Percentiles rank a stretch among this genome's conserved stretches.
Conservation (phyloP, 2,329 filamentous ascomycete species). For the Tolypocladium album region DNA sequence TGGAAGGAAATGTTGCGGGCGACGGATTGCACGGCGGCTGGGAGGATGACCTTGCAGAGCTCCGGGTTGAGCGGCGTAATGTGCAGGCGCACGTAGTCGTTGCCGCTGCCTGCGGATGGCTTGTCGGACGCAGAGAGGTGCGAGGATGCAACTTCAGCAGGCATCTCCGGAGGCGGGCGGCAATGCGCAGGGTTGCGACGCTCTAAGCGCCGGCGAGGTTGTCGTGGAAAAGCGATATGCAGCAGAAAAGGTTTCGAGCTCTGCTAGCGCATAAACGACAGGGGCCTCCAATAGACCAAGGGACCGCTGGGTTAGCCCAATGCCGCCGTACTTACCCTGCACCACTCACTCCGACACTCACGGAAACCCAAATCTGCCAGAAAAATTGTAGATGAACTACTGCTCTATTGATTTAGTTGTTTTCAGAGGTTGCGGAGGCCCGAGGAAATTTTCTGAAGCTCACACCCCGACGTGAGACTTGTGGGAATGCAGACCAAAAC, state of each 20-base stretch:
- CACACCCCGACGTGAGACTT: too few relatives aligned
- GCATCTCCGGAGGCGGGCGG: slow-evolving; percentile 10
- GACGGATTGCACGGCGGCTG: slow-evolving; percentile 50
- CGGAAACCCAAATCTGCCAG: not conserved
- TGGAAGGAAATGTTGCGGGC: slow-evolving; percentile 86
- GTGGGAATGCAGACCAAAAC: too few relatives aligned
- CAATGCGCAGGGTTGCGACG: not conserved
- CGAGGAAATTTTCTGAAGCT: not conserved
- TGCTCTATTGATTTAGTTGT: not conserved
- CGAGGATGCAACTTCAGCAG: slow-evolving; percentile 7
- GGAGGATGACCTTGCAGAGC: slow-evolving; percentile 62
- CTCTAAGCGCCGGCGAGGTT: not conserved
- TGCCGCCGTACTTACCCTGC: not conserved
- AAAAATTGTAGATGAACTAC: not conserved
- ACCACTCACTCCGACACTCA: not conserved
- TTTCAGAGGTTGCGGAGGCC: not conserved
- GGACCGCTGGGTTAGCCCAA: too few relatives aligned
- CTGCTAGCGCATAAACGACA: not conserved
- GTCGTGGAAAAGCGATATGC: not conserved
- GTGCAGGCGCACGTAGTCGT: slow-evolving; percentile 47
- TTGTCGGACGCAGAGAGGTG: not conserved
- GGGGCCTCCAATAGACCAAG: not conserved
- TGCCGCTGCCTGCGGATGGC: slow-evolving; percentile 5
- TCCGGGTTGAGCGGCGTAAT: slow-evolving; percentile 76
- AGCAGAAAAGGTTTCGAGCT: not conserved